Conservation (phyloP, 202 grass and related monocot genomes). For the Zoysia matrella region DNA sequence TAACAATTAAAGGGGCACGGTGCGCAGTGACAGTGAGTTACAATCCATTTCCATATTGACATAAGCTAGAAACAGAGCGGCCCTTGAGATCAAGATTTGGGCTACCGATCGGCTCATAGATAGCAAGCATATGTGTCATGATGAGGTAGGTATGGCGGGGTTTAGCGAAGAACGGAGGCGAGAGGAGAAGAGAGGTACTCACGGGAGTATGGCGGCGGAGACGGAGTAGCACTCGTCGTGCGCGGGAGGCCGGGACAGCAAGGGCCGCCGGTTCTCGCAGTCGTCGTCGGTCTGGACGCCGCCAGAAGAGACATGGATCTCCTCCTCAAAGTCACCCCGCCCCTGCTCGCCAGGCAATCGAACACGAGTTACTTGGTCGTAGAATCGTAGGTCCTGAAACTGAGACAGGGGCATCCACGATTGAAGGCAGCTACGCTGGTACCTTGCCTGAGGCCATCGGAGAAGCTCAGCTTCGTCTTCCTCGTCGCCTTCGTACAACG, state of each 20-base stretch:
- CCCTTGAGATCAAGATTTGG: neutral
- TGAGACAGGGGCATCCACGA: neutral
- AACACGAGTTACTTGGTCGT: too few species aligned
- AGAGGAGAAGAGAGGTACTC: neutral
- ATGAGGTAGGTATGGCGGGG: too few species aligned
- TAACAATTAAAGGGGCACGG: neutral
- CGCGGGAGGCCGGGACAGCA: too few species aligned
- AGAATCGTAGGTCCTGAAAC: neutral
- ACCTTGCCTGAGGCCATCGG: neutral
- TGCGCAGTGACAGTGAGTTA: neutral
- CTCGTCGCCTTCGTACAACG: too few species aligned
- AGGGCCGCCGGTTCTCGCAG: too few species aligned
- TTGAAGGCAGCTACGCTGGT: neutral
- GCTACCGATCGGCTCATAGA: neutral
- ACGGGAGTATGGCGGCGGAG: constrained; percentile 72
- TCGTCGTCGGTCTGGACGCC: too few species aligned
- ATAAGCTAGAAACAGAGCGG: neutral
- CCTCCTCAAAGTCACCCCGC: neutral
- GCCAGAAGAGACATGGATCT: too few species aligned
- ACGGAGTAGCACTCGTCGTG: too few species aligned
- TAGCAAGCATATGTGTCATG: neutral
- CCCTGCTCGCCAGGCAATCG: constrained; percentile 2
- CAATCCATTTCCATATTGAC: neutral
- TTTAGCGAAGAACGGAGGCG: neutral
- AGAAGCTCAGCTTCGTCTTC: too few species aligned